Evolutionary conservation across 2,329 filamentous ascomycete genomes (phyloP).

Genomic region (Mycocentrospora acerina): DNA sequence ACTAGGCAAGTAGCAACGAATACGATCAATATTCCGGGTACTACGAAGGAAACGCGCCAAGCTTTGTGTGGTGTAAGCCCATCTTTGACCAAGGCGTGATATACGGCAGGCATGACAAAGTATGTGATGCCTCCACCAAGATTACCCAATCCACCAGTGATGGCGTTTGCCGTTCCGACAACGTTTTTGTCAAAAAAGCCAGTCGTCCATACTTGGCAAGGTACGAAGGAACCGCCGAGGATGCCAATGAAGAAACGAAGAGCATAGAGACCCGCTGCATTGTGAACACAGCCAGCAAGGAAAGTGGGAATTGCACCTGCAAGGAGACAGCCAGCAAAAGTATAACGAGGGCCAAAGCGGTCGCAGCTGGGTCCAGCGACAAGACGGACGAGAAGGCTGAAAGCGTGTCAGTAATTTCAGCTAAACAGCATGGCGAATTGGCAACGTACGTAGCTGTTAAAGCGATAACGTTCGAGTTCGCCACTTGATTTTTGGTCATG

Average conservation of each 20-base stretch:
- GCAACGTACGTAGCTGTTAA: constrained; percentile 46
- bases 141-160: constrained; percentile 62
- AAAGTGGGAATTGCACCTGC: constrained; percentile 79
- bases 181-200: constrained; percentile 91
- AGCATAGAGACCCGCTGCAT: constrained; percentile 64
- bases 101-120: constrained; percentile 88
- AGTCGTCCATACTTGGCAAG: constrained; percentile 87
- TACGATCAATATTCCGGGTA: constrained; percentile 75
- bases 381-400: constrained; percentile 67
- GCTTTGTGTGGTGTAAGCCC: constrained; percentile 66
- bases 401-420: neutral
- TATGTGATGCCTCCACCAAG: constrained; percentile 32
- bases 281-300: constrained; percentile 72
- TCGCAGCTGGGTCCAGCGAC: constrained; percentile 79
- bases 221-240: constrained; percentile 74
- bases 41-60: constrained; percentile 80
- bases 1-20: constrained; percentile 65
- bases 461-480: constrained; percentile 87
- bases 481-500: constrained; percentile 68
- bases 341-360: constrained; percentile 73
- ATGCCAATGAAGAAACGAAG: constrained; percentile 79
- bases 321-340: constrained; percentile 74
- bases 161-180: constrained; percentile 85
- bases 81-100: constrained; percentile 64
- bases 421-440: neutral